Evolutionary conservation across 2,329 filamentous ascomycete genomes (phyloP).

Genomic region (Ustilaginoidea virens): DNA sequence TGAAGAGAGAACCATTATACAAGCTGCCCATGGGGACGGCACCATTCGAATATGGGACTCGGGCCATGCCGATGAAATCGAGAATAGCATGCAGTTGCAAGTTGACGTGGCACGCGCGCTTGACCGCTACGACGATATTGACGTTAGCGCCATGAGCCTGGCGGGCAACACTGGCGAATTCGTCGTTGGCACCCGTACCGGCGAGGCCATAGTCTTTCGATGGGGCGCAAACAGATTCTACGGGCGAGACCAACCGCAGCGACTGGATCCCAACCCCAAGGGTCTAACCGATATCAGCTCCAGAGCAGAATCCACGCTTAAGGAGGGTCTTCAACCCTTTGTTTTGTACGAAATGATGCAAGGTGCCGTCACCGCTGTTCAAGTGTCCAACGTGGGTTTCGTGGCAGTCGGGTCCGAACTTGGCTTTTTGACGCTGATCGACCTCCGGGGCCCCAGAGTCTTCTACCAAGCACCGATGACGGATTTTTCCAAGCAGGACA

Average conservation of each 20-base stretch:
- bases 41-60: constrained; percentile 88
- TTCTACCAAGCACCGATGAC: constrained; percentile 61
- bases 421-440: constrained; percentile 67
- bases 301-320: constrained; percentile 55
- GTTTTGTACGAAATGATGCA: constrained; percentile 72
- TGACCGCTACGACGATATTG: constrained; percentile 60
- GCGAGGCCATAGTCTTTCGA: constrained; percentile 76
- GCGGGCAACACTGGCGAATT: constrained; percentile 71
- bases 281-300: constrained; percentile 59
- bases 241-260: constrained; percentile 41
- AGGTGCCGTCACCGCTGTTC: constrained; percentile 63
- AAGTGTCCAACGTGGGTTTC: constrained; percentile 87
- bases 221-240: constrained; percentile 71
- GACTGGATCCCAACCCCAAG: constrained; percentile 45
- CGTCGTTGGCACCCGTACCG: constrained; percentile 62
- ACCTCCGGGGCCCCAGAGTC: constrained; percentile 72
- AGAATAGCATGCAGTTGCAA: constrained; percentile 69
- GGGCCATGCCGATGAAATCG: constrained; percentile 83
- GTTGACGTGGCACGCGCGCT: constrained; percentile 75
- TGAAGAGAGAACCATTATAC: constrained; percentile 70
- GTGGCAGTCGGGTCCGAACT: constrained; percentile 74
- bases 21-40: constrained; percentile 80
- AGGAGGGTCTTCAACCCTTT: constrained; percentile 67
- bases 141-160: constrained; percentile 67
- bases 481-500: constrained; percentile 64